Percentiles rank a stretch among this genome's conserved stretches.
These are phyloP conservation scores for Ettlia oleoabundans DNA, from an alignment of 139 green algal genomes.

Conservation along the genomic window DNA sequence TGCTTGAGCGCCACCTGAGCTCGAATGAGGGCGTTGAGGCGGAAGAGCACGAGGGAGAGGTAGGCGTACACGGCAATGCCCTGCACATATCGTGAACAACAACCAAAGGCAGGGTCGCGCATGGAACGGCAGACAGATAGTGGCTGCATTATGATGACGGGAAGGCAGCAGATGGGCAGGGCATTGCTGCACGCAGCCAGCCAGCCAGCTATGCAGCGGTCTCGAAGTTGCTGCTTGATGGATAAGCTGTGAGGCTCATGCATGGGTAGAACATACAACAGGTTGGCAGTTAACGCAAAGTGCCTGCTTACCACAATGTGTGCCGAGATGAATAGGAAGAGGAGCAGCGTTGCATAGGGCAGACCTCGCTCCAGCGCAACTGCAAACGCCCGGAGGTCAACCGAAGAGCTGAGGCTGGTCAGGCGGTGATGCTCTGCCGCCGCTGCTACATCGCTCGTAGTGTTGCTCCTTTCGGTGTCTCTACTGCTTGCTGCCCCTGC, in stretches of 20 bases:
- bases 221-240: too few relatives aligned
- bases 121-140: too few relatives aligned
- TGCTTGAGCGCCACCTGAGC: conserved; percentile 48
- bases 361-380: conserved; percentile 46
- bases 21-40: conserved; percentile 32
- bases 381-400: conserved; percentile 10
- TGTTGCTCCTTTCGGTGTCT: not conserved
- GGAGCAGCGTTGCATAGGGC: conserved; percentile 52
- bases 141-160: conserved; percentile 21
- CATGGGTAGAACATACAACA: too few relatives aligned
- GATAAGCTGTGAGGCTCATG: too few relatives aligned
- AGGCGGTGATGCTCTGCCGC: conserved; percentile 24
- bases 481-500: not conserved
- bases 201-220: too few relatives aligned
- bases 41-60: conserved; percentile 32
- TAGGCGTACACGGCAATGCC: conserved; percentile 42
- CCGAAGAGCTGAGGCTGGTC: not conserved
- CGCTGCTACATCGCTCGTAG: not conserved
- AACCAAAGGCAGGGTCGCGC: too few relatives aligned
- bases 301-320: conserved; percentile 29
- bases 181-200: too few relatives aligned
- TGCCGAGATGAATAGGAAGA: conserved; percentile 52
- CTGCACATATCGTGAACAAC: too few relatives aligned
- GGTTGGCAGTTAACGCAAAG: too few relatives aligned
- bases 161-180: too few relatives aligned